Conservation (phyloP, 208 protist species). For the Leishmania tropica region DNA sequence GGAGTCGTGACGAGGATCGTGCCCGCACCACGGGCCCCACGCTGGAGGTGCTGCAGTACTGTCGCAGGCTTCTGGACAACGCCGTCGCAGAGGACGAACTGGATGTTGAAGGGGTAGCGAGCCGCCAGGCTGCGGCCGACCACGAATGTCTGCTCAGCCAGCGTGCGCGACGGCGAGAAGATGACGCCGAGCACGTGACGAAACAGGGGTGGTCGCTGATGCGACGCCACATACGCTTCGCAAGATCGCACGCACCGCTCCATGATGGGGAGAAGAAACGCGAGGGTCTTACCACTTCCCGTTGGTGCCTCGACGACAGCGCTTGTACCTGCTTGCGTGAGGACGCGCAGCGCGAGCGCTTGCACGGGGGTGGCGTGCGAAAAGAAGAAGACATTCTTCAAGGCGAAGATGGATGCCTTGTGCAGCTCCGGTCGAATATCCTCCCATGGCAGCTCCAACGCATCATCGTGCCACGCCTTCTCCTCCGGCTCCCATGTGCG, state of each 20-base stretch:
- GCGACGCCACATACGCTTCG: conserved; percentile 46
- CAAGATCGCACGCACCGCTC: conserved; percentile 71
- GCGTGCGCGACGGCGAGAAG: conserved; percentile 79
- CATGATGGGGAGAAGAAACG: conserved; percentile 92
- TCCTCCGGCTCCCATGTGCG: conserved; percentile 81
- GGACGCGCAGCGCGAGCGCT: conserved; percentile 54
- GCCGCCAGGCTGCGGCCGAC: conserved; percentile 71
- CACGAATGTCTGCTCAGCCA: conserved; percentile 90
- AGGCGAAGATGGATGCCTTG: conserved; percentile 73
- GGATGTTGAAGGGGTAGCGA: conserved; percentile 74
- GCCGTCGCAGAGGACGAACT: conserved; percentile 81
- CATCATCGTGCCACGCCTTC: conserved; percentile 84
- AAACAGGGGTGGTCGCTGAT: conserved; percentile 60
- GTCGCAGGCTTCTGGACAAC: conserved; percentile 45
- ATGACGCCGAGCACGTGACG: conserved; percentile 76
- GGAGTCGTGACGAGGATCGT: conserved; percentile 85
- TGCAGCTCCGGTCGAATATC: conserved; percentile 69
- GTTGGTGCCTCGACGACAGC: conserved; percentile 96
- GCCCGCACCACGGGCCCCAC: conserved; percentile 62
- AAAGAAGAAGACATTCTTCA: conserved; percentile 92
- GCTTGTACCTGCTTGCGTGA: conserved; percentile 55
- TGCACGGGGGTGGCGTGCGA: conserved; percentile 92
- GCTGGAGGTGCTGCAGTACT: conserved; percentile 49
- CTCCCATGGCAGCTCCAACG: conserved; percentile 84
- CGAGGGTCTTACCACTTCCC: conserved; percentile 98